These are phyloP conservation scores for Solanum corneliomulleri DNA, from an alignment of 257 asterid species.

Conservation along the genomic window DNA sequence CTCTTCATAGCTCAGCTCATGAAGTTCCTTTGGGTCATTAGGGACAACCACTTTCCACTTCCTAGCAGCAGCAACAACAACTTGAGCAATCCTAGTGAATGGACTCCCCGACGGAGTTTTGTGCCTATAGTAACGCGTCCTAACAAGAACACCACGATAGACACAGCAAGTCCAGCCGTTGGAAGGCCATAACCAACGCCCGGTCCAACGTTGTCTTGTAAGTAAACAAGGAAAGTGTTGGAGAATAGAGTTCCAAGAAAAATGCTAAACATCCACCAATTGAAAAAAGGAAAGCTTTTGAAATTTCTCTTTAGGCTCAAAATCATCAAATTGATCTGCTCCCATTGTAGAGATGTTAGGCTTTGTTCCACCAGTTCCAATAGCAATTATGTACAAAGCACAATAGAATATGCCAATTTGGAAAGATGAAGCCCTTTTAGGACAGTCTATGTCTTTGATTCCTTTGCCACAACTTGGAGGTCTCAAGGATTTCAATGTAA, in stretches of 20 bases:
- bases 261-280: slow-evolving; percentile 75
- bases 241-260: slow-evolving; percentile 54
- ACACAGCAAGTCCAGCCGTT: slow-evolving; percentile 30
- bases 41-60: slow-evolving; percentile 42
- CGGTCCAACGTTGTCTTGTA: slow-evolving; percentile 52
- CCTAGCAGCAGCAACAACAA: slow-evolving; percentile 31
- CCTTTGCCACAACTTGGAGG: slow-evolving; percentile 43
- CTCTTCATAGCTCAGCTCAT: slow-evolving; percentile 33
- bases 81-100: slow-evolving; percentile 47
- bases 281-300: slow-evolving; percentile 69
- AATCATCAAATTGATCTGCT: slow-evolving; percentile 64
- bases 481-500: slow-evolving; percentile 26
- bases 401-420: slow-evolving; percentile 36
- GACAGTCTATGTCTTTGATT: slow-evolving; percentile 18
- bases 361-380: slow-evolving; percentile 75
- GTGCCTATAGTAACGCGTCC: slow-evolving; percentile 45
- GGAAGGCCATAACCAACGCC: slow-evolving; percentile 48
- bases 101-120: slow-evolving; percentile 46
- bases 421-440: slow-evolving; percentile 24
- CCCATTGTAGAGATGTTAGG: slow-evolving; percentile 81
- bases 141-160: slow-evolving; percentile 29
- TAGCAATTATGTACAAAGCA: slow-evolving; percentile 49
- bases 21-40: slow-evolving; percentile 35
- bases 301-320: slow-evolving; percentile 39
- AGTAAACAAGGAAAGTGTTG: slow-evolving; percentile 44